A percentile compares a stretch with the other conserved stretches of the same genome.
Conservation (phyloP, 1,284 basidiomycete genomes). For the Ustanciosporium gigantosporum region DNA sequence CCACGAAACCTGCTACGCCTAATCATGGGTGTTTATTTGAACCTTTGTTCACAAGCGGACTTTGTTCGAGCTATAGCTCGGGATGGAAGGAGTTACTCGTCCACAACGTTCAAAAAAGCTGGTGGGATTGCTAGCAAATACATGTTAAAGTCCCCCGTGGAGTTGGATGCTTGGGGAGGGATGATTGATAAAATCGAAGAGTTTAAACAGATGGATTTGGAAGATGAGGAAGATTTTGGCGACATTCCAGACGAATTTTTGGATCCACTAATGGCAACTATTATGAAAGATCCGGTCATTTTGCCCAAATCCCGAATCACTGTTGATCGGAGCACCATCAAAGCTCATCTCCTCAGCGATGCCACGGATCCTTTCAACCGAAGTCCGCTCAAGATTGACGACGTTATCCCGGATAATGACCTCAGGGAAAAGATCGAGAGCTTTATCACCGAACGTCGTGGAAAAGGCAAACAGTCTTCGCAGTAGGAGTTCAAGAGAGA, state of each 20-base stretch:
- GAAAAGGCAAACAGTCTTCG: too few relatives aligned
- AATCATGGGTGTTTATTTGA: slow-evolving; percentile 87
- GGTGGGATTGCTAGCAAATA: slow-evolving; percentile 72
- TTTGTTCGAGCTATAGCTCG: slow-evolving; percentile 88
- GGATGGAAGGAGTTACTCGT: slow-evolving; percentile 88
- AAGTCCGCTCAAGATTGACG: slow-evolving; percentile 62
- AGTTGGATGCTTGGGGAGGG: slow-evolving; percentile 73
- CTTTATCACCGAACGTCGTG: slow-evolving; percentile 42
- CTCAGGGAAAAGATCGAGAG: slow-evolving; percentile 50
- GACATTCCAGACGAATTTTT: slow-evolving; percentile 95
- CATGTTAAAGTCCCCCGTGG: slow-evolving; percentile 76
- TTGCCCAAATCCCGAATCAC: slow-evolving; percentile 81
- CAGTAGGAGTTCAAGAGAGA: too few relatives aligned
- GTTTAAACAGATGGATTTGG: slow-evolving; percentile 75
- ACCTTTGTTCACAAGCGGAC: slow-evolving; percentile 76
- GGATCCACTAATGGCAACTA: slow-evolving; percentile 83
- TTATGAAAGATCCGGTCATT: slow-evolving; percentile 95
- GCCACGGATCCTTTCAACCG: slow-evolving; percentile 67
- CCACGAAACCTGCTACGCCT: slow-evolving; percentile 82
- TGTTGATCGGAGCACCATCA: slow-evolving; percentile 90
- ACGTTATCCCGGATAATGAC: slow-evolving; percentile 55
- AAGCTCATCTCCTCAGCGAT: slow-evolving; percentile 89
- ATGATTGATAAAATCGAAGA: slow-evolving; percentile 86
- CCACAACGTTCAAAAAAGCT: slow-evolving; percentile 81
- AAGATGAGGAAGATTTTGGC: slow-evolving; percentile 82